Evolutionary conservation across 2,329 filamentous ascomycete genomes (phyloP).

Genomic region (Cercospora berteroae): DNA sequence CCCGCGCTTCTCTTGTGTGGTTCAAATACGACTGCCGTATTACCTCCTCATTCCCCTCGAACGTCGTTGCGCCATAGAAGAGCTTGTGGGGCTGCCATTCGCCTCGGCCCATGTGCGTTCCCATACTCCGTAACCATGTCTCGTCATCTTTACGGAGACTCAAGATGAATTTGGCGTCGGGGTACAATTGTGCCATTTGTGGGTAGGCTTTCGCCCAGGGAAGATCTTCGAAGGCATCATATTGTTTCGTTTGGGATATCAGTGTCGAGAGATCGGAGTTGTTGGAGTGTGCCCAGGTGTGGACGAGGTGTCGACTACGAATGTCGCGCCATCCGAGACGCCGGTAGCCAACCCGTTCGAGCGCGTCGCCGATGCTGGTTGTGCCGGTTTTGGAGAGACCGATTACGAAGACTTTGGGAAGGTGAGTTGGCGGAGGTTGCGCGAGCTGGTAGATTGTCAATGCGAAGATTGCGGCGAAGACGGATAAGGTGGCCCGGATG

Average conservation of each 20-base stretch:
- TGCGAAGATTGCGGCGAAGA: background rate
- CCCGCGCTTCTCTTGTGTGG: slow-evolving; percentile 27
- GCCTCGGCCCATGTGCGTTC: slow-evolving; percentile 30
- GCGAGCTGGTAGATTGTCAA: slow-evolving; percentile 17
- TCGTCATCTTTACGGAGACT: slow-evolving; percentile 34
- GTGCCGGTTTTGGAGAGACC: slow-evolving; percentile 36
- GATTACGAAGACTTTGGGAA: slow-evolving; percentile 35
- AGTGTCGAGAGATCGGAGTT: slow-evolving; percentile 28
- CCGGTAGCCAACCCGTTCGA: slow-evolving; percentile 33
- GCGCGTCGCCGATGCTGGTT: slow-evolving; percentile 35
- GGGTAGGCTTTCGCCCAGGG: slow-evolving; percentile 34
- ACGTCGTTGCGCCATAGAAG: slow-evolving; percentile 30
- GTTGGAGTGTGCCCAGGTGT: slow-evolving; percentile 26
- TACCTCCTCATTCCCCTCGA: slow-evolving; percentile 27
- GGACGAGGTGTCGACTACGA: slow-evolving; percentile 33
- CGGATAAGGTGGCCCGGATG: slow-evolving; percentile 1
- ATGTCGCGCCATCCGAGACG: slow-evolving; percentile 36
- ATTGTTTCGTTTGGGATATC: slow-evolving; percentile 29
- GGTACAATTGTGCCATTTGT: slow-evolving; percentile 33
- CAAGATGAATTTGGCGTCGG: slow-evolving; percentile 33
- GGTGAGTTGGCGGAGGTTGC: slow-evolving; percentile 26
- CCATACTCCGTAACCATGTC: slow-evolving; percentile 34
- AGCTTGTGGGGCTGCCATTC: slow-evolving; percentile 28
- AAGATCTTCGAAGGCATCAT: slow-evolving; percentile 36
- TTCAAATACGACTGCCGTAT: slow-evolving; percentile 28